Evolutionary conservation across 2,329 filamentous ascomycete genomes (phyloP).

Genomic region (Trichoderma harzianum): DNA sequence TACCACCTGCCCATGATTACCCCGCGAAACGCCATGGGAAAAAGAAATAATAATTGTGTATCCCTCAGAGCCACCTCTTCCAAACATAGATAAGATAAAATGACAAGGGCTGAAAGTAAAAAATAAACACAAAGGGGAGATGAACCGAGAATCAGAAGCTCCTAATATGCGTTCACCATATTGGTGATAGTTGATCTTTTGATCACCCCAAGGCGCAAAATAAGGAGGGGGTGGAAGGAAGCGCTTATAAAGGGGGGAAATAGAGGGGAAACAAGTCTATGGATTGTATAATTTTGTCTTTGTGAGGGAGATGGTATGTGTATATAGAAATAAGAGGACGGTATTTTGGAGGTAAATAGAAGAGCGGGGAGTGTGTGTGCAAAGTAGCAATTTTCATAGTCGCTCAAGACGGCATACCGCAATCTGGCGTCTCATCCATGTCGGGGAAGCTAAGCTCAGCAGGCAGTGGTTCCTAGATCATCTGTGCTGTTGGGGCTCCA

Average conservation of each 20-base stretch:
- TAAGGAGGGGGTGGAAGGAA: neutral
- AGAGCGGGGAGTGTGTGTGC: neutral
- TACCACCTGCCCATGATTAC: constrained; percentile 4
- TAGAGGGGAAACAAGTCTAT: constrained; percentile 6
- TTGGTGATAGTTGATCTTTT: neutral
- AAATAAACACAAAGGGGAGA: neutral
- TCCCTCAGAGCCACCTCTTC: neutral
- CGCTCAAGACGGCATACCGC: neutral
- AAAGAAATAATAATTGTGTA: neutral
- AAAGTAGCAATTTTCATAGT: neutral
- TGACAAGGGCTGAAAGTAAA: neutral
- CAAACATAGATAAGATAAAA: neutral
- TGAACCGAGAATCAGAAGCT: neutral
- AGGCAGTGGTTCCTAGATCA: constrained; percentile 32
- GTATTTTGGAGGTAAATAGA: neutral
- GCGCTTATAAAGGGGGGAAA: neutral
- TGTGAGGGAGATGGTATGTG: neutral
- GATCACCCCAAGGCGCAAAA: neutral
- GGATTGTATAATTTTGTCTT: constrained; percentile 2
- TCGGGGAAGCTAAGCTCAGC: neutral
- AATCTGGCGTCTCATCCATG: neutral
- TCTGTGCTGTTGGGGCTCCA: constrained; percentile 40
- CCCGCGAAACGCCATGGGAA: constrained; percentile 15
- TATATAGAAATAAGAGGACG: neutral
- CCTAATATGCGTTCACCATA: neutral